Evolutionary conservation across 2,329 filamentous ascomycete species (phyloP).

Genomic region (Trichoderma arundinaceum): DNA sequence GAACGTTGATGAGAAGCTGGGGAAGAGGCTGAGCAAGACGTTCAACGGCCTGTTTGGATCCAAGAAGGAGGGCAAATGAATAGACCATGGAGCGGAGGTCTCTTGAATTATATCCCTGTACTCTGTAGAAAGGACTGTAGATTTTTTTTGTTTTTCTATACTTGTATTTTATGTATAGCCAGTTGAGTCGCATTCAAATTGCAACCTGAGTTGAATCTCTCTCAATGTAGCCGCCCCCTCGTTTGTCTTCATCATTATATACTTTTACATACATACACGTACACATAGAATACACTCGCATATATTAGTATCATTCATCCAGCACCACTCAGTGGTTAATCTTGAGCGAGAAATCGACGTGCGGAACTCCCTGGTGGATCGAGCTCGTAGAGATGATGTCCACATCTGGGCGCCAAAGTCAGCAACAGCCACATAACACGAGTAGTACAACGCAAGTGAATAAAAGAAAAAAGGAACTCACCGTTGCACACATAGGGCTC

Average conservation of each 20-base stretch:
- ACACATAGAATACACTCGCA: constrained; percentile 19
- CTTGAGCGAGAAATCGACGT: constrained; percentile 96
- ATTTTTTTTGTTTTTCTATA: background rate
- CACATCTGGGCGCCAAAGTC: constrained; percentile 64
- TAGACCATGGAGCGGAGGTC: background rate
- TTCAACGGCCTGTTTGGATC: constrained; percentile 15
- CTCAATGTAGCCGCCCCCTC: constrained; percentile 2
- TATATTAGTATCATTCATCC: background rate
- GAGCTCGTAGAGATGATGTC: constrained; percentile 96
- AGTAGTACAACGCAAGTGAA: no score
- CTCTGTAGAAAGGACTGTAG: background rate
- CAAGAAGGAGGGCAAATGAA: constrained; percentile 7
- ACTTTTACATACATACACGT: background rate
- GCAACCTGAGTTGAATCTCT: background rate
- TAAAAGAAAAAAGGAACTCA: constrained; percentile 48
- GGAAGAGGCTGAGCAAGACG: constrained; percentile 19
- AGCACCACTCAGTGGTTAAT: constrained; percentile 55
- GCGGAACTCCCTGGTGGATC: constrained; percentile 92
- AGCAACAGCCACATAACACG: background rate
- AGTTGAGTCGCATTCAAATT: background rate
- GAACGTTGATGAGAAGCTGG: constrained; percentile 30
- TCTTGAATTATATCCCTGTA: no score
- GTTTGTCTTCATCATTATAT: background rate
- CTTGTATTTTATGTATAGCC: constrained; percentile 26
- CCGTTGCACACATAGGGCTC: constrained; percentile 77